These are phyloP conservation scores for Zangia roseola DNA, from an alignment of 768 basidiomycete genomes.

Conservation along the genomic window DNA sequence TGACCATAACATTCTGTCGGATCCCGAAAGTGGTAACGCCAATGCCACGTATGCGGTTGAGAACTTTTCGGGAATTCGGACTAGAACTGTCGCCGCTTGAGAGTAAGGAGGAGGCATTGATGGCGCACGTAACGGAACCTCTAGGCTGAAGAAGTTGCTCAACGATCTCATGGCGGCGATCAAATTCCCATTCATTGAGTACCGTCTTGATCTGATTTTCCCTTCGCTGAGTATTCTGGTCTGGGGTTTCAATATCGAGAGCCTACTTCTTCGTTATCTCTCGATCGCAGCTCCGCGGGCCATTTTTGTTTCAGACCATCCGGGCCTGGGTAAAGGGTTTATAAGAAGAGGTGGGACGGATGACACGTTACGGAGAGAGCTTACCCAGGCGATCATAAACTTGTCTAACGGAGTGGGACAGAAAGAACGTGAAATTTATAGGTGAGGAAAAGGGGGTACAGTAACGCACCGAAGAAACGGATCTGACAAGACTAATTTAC, in stretches of 20 bases:
- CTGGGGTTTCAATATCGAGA: conserved; percentile 18
- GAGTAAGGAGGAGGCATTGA: conserved; percentile 53
- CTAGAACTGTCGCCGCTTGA: conserved; percentile 32
- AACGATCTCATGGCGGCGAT: conserved; percentile 35
- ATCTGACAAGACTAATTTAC: conserved; percentile 62
- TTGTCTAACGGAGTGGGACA: conserved; percentile 41
- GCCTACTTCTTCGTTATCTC: conserved; percentile 48
- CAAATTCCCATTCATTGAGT: conserved; percentile 41
- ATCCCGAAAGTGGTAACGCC: conserved; percentile 36
- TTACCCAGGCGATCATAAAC: conserved; percentile 76
- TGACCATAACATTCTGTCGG: conserved; percentile 46
- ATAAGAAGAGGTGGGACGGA: conserved; percentile 8
- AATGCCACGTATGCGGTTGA: conserved; percentile 38
- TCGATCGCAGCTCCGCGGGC: conserved; percentile 44
- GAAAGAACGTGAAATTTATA: conserved; percentile 5
- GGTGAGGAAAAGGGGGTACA: neutral
- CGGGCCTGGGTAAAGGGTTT: conserved; percentile 26
- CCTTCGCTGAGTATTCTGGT: conserved; percentile 20
- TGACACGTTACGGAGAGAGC: conserved; percentile 10
- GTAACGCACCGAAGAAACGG: conserved; percentile 58
- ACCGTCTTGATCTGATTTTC: conserved; percentile 46
- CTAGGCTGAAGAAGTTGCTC: conserved; percentile 44
- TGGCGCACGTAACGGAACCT: conserved; percentile 42
- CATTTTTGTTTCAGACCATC: conserved; percentile 43
- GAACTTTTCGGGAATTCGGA: conserved; percentile 26